Base-by-base conservation (phyloP, 441 rosid genomes). In the Populus hybrid region DNA sequence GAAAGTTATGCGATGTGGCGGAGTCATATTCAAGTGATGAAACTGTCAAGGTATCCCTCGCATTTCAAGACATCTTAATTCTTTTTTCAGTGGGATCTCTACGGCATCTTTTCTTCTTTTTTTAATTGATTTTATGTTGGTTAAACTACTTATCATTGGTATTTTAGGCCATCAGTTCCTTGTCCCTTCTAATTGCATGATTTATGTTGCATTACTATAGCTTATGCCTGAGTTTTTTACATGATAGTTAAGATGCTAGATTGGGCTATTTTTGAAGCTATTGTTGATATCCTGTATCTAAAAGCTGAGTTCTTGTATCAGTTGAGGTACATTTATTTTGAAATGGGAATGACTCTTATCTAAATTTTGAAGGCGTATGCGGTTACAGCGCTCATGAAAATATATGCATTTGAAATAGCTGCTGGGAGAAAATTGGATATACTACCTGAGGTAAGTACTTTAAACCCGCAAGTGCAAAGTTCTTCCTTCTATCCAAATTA, bases 21-120 rank as follows among this genome's bases (percentile, higher is more conserved):
- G 98, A 96, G 76, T 95, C 98, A 68, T 96, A 96, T 87, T 94
- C 97, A 66, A 88, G 88, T 86, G 96, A 94, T 80, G 98, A 94
- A 87, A 89, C 91, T 64, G 91, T 94, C 73, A 94, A 96, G 99
- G 98, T 93, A 89, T 53, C 73, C 68, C 70, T 74, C 24, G 70
- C 26, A 67, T 59, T 53, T n/a, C 21, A 68, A 42, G 36, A 28
- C 7, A 35, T 74, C 50, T 35, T 46, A 11, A 11, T 36, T 46
- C 12, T 46, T 46, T 46, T 46, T 40, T 72, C 8, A 73, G n/a
- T 42, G 18, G 53, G 7, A 10, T n/a, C 8, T 64, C 8, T 14
- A 1, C 61, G 30, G 14, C 30, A 7, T 40, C 6, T 9, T 38
- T 38, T 38, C 42, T 38, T 71, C 64, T 4, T 18, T 4, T 18